These are phyloP conservation scores for Euphorbia celastroides DNA, from an alignment of 441 rosid species.

Conservation along the genomic window DNA sequence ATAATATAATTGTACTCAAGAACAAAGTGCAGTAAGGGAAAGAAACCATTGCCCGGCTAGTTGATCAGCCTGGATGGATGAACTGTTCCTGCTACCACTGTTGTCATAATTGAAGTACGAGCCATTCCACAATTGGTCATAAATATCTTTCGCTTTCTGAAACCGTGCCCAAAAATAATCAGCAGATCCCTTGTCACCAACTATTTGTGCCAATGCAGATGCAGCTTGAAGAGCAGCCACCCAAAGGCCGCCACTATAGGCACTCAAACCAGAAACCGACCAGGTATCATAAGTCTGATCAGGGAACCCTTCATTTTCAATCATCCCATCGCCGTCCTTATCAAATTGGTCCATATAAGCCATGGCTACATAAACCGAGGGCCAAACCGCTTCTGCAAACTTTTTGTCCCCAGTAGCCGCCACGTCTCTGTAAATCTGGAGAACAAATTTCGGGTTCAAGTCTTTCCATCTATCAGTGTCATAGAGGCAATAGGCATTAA, in stretches of 20 bases:
- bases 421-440: slow-evolving; percentile 84
- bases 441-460: slow-evolving; percentile 81
- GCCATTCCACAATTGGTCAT: slow-evolving; percentile 79
- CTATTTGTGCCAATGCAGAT: slow-evolving; percentile 62
- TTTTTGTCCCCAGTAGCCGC: slow-evolving; percentile 73
- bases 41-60: slow-evolving; percentile 94
- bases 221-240: slow-evolving; percentile 87
- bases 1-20: no score
- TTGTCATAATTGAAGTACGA: slow-evolving; percentile 77
- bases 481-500: slow-evolving; percentile 62
- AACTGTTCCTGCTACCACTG: slow-evolving; percentile 47
- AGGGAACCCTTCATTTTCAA: slow-evolving; percentile 90
- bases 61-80: slow-evolving; percentile 86
- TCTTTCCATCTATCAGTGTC: slow-evolving; percentile 81
- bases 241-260: slow-evolving; percentile 95
- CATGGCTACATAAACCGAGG: slow-evolving; percentile 78
- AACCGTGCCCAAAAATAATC: slow-evolving; percentile 69
- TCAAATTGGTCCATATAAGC: slow-evolving; percentile 91
- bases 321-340: slow-evolving; percentile 88
- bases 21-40: no score
- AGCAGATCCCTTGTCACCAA: slow-evolving; percentile 60
- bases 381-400: slow-evolving; percentile 81
- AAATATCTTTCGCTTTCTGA: slow-evolving; percentile 64
- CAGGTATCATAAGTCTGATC: slow-evolving; percentile 96
- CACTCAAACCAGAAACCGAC: slow-evolving; percentile 77